These are phyloP conservation scores for Tylopilus felleus DNA, from an alignment of 768 basidiomycete species.

Conservation along the genomic window DNA sequence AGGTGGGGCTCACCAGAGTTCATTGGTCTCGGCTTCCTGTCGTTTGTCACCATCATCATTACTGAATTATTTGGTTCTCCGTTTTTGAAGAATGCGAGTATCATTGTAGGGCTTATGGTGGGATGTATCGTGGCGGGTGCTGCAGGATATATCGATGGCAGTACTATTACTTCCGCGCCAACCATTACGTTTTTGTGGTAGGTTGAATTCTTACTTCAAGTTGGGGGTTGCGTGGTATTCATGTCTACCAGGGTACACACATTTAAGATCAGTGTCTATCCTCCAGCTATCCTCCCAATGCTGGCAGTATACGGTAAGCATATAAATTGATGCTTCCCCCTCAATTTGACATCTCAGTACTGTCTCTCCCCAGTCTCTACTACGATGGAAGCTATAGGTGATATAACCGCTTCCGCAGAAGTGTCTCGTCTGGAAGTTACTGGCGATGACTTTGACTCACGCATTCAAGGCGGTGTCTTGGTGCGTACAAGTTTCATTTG, in stretches of 20 bases:
- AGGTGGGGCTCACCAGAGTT: conserved; percentile 83
- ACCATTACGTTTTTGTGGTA: conserved; percentile 81
- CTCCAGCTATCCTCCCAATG: conserved; percentile 63
- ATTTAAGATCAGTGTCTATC: conserved; percentile 75
- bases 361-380: conserved; percentile 50
- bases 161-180: conserved; percentile 63
- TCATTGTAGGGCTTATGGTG: conserved; percentile 70
- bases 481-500: conserved; percentile 30
- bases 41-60: conserved; percentile 71
- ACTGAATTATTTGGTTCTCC: conserved; percentile 83
- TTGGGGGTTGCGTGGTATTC: background rate
- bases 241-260: conserved; percentile 53
- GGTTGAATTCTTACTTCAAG: background rate
- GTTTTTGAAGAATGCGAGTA: conserved; percentile 77
- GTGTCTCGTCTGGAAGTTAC: conserved; percentile 72
- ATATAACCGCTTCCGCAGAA: conserved; percentile 80
- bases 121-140: conserved; percentile 82
- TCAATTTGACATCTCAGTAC: conserved; percentile 4
- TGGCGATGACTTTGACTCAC: conserved; percentile 73
- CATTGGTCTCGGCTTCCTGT: conserved; percentile 84
- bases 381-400: conserved; percentile 84
- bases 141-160: conserved; percentile 70
- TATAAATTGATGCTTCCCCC: background rate
- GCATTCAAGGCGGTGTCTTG: conserved; percentile 81
- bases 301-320: conserved; percentile 52